These are phyloP conservation scores for Trypanosoma caninum DNA, from an alignment of 208 protist species.

Conservation along the genomic window DNA sequence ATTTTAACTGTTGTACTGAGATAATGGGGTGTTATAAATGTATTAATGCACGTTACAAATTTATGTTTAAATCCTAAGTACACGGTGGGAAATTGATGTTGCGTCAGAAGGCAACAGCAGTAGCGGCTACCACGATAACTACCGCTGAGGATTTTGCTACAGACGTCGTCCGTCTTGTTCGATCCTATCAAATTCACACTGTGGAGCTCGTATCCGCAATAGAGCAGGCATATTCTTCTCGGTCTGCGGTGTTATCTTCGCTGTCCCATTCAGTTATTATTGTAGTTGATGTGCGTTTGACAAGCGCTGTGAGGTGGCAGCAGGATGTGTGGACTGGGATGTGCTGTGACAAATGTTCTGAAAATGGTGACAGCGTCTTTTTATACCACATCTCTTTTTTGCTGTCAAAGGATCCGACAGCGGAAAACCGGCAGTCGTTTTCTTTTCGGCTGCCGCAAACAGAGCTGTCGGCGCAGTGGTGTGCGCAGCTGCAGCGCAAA, in stretches of 20 bases:
- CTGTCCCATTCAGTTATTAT: background rate
- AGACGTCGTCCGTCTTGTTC: slow-evolving; percentile 18
- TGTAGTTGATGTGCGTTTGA: slow-evolving; percentile 13
- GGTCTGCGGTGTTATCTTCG: background rate
- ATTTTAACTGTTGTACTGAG: too few relatives aligned
- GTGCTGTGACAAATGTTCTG: background rate
- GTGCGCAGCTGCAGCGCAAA: slow-evolving; percentile 46
- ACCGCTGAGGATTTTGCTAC: slow-evolving; percentile 20
- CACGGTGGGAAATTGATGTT: too few relatives aligned
- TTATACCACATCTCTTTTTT: slow-evolving; percentile 22
- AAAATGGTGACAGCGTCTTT: slow-evolving; percentile 1
- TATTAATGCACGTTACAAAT: too few relatives aligned
- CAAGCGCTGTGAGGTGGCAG: slow-evolving; percentile 12
- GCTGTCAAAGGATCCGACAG: background rate
- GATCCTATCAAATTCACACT: slow-evolving; percentile 25
- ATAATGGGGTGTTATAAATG: too few relatives aligned
- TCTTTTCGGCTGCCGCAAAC: background rate
- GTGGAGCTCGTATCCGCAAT: slow-evolving; percentile 17
- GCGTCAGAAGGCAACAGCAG: background rate
- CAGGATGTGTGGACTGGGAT: background rate
- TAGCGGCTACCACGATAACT: background rate
- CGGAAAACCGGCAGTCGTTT: background rate
- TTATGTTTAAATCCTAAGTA: too few relatives aligned
- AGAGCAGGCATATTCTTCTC: background rate
- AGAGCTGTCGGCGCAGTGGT: slow-evolving; percentile 43